Percentiles rank a stretch among this genome's conserved stretches.
These are phyloP conservation scores for Sporisorium exsertum DNA, from an alignment of 1,284 basidiomycete species.

Conservation along the genomic window DNA sequence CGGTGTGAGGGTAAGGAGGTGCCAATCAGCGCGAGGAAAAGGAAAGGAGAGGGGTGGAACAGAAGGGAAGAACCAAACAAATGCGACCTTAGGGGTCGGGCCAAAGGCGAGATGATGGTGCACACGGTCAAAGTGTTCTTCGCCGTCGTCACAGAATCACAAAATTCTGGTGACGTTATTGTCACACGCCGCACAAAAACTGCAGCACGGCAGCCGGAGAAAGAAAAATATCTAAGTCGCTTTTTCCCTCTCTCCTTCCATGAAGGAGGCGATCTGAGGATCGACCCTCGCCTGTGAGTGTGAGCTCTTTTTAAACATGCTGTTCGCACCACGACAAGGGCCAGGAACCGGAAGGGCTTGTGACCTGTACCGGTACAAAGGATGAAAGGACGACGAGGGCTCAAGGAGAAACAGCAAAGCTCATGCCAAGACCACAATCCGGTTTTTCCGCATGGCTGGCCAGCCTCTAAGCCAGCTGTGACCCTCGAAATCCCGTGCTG, in stretches of 20 bases:
- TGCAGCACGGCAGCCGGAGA: not conserved
- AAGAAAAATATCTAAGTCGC: not conserved
- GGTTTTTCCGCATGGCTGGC: no score
- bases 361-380: not conserved
- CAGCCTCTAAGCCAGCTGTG: no score
- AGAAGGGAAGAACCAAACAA: no score
- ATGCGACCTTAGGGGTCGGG: no score
- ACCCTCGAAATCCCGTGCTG: slow-evolving; percentile 3
- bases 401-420: not conserved
- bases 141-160: not conserved
- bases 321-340: no score
- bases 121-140: not conserved
- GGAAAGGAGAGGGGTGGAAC: no score
- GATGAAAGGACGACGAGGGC: not conserved
- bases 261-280: not conserved
- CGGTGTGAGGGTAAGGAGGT: no score
- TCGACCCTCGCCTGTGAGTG: no score
- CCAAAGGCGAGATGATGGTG: no score
- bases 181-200: not conserved
- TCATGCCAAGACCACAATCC: not conserved
- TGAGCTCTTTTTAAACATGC: no score
- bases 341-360: not conserved
- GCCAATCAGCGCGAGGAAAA: no score
- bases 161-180: slow-evolving; percentile 5
- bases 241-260: not conserved